Conservation (phyloP, 2,329 filamentous ascomycete species). For the Scedosporium boydii region DNA sequence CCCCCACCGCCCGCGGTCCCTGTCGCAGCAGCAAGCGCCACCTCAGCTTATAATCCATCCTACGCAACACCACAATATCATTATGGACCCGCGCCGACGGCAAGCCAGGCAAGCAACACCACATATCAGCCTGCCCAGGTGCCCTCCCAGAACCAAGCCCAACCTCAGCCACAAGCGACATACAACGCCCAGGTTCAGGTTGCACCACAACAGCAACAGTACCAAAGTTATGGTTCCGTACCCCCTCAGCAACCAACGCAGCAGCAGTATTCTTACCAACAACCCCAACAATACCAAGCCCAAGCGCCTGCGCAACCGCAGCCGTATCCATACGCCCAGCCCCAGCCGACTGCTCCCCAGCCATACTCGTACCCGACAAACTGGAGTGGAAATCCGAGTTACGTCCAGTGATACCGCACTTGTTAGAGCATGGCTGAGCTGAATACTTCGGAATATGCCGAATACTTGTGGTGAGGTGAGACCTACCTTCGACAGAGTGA, state of each 20-base stretch:
- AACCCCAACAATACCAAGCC: neutral
- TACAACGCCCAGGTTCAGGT: neutral
- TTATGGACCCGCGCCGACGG: neutral
- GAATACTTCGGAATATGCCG: too few species aligned
- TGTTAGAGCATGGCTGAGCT: too few species aligned
- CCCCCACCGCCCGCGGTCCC: neutral
- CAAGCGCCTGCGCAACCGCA: neutral
- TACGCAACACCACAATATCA: neutral
- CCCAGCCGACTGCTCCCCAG: neutral
- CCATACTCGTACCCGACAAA: neutral
- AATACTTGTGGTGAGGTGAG: too few species aligned
- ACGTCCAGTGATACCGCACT: too few species aligned
- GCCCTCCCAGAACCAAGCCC: neutral
- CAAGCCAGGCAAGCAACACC: neutral
- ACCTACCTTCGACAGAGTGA: too few species aligned
- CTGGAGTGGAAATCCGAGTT: neutral
- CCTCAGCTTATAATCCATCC: neutral
- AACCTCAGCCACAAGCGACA: constrained; percentile 1
- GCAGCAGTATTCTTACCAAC: constrained; percentile 1
- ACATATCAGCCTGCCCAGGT: neutral
- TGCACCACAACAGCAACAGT: neutral
- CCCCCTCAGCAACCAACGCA: neutral
- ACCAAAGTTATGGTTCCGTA: neutral
- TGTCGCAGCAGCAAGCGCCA: neutral
- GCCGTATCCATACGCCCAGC: neutral